phyloP scores from a whole-genome alignment of 2,329 filamentous ascomycete genomes.

The Colletotrichum sojae region DNA sequence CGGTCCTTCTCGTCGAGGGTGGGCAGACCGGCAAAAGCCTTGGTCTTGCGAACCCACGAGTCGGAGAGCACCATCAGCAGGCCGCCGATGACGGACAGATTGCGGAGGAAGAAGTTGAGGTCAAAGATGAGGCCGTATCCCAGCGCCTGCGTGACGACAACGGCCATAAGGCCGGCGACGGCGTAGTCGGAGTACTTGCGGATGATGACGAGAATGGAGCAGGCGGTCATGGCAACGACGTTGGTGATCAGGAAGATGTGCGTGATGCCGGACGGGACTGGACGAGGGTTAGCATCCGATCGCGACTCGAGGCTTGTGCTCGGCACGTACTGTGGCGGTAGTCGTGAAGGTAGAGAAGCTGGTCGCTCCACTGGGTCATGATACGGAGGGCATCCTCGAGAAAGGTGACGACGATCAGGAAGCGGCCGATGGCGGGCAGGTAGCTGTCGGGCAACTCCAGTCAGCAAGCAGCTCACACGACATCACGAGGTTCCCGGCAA shows the following conservation, averaged over 20 bases:
- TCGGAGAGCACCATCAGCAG: constrained; percentile 98
- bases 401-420: constrained; percentile 98
- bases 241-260: constrained; percentile 94
- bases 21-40: constrained; percentile 94
- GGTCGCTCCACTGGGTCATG: constrained; percentile 96
- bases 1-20: constrained; percentile 98
- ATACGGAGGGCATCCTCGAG: constrained; percentile 97
- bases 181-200: constrained; percentile 95
- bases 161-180: constrained; percentile 88
- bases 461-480: constrained; percentile 42
- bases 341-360: constrained; percentile 92
- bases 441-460: constrained; percentile 71
- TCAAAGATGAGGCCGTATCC: constrained; percentile 99
- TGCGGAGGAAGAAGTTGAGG: constrained; percentile 99
- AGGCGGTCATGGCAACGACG: constrained; percentile 87
- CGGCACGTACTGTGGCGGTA: constrained; percentile 89
- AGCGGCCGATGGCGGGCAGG: constrained; percentile 94
- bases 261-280: constrained; percentile 90
- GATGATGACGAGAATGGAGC: constrained; percentile 88
- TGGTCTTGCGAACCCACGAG: constrained; percentile 97
- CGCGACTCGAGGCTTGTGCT: neutral
- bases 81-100: constrained; percentile 96
- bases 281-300: constrained; percentile 29
- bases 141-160: constrained; percentile 93
- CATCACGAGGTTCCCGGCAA: constrained; percentile 16